Base-by-base conservation (phyloP, 2,329 filamentous ascomycete genomes). In the Sphaerulina vaccinii region DNA sequence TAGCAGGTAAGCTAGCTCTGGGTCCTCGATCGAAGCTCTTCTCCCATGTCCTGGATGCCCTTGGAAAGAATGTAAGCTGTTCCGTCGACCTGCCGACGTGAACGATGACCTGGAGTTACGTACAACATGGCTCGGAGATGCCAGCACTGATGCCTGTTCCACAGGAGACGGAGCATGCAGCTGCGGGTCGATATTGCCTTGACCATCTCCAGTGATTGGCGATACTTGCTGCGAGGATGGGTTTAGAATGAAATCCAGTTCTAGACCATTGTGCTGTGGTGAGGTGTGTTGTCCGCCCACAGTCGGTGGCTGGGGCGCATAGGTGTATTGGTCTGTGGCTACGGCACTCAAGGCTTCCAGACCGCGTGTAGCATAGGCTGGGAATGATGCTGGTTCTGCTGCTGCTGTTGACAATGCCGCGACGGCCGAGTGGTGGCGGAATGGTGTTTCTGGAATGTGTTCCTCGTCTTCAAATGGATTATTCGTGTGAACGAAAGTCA, bases 401-500 rank as follows among this genome's bases (percentile, higher is more conserved):
- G 16, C 38, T 42, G 22, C 55, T 22, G 22, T 40, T 21, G 22
- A n/a, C n/a, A n/a, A n/a, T n/a, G n/a, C n/a, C n/a, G n/a, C n/a
- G n/a, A n/a, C n/a, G n/a, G n/a, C n/a, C n/a, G n/a, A 48, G 19
- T 35, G 7, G 22, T 52, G 24, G 23, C n/a, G n/a, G n/a, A n/a
- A n/a, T n/a, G n/a, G n/a, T n/a, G n/a, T n/a, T n/a, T n/a, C n/a
- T n/a, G n/a, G n/a, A n/a, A n/a, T 59, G 23, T 49, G 59, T 9
- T 65, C 61, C 37, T 66, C 61, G 43, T 82, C 79, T 21, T 80
- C 76, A 63, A 81, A 84, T 2, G 82, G 82, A 61, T 85, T 82
- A 33, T 76, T 79, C 51, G 81, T 81, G 61, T 84, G 78, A 60
- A 83, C 75, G 61, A 85, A 85, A 5, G 79, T 81, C 36, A 85